phyloP scores from a whole-genome alignment of 2,329 filamentous ascomycete species.

The Thelonectria olida region DNA sequence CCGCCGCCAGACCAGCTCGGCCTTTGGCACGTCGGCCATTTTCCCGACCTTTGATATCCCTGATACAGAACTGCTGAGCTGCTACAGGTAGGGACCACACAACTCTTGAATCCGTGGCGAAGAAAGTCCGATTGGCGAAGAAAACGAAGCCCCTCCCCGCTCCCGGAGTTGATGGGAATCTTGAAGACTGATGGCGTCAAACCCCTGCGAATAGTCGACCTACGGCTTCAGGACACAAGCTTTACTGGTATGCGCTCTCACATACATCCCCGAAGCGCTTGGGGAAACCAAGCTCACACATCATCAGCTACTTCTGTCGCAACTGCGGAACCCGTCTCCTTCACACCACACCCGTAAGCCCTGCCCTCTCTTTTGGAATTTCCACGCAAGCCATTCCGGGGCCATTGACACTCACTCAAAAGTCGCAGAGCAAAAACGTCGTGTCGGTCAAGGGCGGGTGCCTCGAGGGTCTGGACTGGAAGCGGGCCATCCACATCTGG shows the following conservation, averaged over 20 bases:
- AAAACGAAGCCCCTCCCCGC: background rate
- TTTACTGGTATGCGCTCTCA: conserved; percentile 61
- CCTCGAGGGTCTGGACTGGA: conserved; percentile 70
- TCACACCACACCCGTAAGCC: conserved; percentile 63
- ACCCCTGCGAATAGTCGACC: conserved; percentile 54
- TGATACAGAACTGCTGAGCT: conserved; percentile 56
- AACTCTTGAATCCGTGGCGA: too few species aligned
- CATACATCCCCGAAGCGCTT: background rate
- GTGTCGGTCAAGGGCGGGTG: conserved; percentile 75
- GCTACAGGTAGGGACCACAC: conserved; percentile 62
- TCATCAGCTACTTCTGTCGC: conserved; percentile 69
- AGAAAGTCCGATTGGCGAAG: too few species aligned
- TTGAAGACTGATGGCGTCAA: conserved; percentile 8
- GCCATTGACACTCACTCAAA: conserved; percentile 26
- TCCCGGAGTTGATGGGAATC: background rate
- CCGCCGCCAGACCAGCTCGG: conserved; percentile 70
- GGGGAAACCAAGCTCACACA: conserved; percentile 6
- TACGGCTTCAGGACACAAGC: conserved; percentile 63
- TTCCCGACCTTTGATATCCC: conserved; percentile 73
- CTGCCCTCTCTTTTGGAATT: background rate
- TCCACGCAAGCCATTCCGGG: background rate
- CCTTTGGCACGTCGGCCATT: conserved; percentile 75
- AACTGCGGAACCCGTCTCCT: conserved; percentile 72
- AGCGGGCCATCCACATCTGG: conserved; percentile 71
- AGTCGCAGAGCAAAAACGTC: conserved; percentile 61